phyloP scores from a whole-genome alignment of 2,329 filamentous ascomycete genomes.

The Fusarium haematococcum region DNA sequence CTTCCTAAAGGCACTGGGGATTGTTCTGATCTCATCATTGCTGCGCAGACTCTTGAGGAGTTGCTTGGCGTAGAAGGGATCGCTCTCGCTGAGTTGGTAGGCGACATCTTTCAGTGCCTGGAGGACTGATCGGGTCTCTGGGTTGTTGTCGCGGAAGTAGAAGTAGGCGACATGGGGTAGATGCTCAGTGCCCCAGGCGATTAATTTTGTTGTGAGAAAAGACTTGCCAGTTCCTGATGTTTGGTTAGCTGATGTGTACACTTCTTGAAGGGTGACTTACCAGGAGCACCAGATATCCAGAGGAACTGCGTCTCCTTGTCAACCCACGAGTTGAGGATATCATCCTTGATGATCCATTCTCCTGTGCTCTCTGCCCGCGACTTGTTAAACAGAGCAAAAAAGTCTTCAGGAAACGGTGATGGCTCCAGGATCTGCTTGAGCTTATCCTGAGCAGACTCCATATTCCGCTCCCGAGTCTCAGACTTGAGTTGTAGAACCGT shows the following conservation, averaged over 20 bases:
- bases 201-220: slow-evolving; percentile 57
- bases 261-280: slow-evolving; percentile 30
- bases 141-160: slow-evolving; percentile 61
- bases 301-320: slow-evolving; percentile 53
- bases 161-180: slow-evolving; percentile 57
- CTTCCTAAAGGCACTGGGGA: slow-evolving; percentile 57
- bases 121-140: slow-evolving; percentile 57
- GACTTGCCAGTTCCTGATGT: slow-evolving; percentile 57
- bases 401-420: slow-evolving; percentile 57
- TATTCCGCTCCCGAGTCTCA: slow-evolving; percentile 50
- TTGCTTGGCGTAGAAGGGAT: slow-evolving; percentile 58
- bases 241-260: not conserved
- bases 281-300: slow-evolving; percentile 59
- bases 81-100: slow-evolving; percentile 59
- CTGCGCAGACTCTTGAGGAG: slow-evolving; percentile 50
- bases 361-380: slow-evolving; percentile 56
- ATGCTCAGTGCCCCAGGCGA: slow-evolving; percentile 54
- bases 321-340: slow-evolving; percentile 54
- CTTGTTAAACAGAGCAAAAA: slow-evolving; percentile 55
- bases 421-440: slow-evolving; percentile 56
- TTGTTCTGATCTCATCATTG: slow-evolving; percentile 56
- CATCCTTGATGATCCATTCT: slow-evolving; percentile 59
- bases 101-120: slow-evolving; percentile 60
- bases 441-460: slow-evolving; percentile 50
- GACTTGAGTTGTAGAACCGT: slow-evolving; percentile 49